Evolutionary conservation across 2,329 filamentous ascomycete species (phyloP).

Genomic region (Pochonia chlamydosporia): DNA sequence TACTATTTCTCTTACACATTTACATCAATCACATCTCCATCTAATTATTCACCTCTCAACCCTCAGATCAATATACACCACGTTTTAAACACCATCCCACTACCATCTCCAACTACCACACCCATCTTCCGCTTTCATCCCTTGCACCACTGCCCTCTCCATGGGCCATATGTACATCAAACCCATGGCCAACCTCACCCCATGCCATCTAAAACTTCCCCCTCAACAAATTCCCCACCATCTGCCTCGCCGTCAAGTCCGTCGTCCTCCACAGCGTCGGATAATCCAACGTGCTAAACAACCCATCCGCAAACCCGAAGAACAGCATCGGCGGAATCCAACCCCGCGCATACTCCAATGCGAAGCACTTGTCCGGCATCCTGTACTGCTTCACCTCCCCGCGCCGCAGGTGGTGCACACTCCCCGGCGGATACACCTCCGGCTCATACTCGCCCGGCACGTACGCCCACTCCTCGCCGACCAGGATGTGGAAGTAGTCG

Average conservation of each 20-base stretch:
- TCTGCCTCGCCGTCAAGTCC: conserved; percentile 67
- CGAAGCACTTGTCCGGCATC: conserved; percentile 72
- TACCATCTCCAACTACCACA: no score
- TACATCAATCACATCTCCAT: no score
- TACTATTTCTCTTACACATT: no score
- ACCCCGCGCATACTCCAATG: conserved; percentile 76
- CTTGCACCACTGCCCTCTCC: no score
- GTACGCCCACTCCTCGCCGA: conserved; percentile 72
- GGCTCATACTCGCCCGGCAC: conserved; percentile 59
- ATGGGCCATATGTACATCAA: no score
- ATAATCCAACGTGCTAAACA: conserved; percentile 77
- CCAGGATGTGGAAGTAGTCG: conserved; percentile 91
- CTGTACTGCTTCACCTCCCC: conserved; percentile 77
- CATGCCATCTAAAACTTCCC: conserved; percentile 59
- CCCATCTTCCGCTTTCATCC: no score
- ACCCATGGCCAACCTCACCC: no score
- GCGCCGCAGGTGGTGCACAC: conserved; percentile 65
- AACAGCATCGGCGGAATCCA: conserved; percentile 93
- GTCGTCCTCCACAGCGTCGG: conserved; percentile 79
- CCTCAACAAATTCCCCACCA: conserved; percentile 64
- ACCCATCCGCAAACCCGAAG: conserved; percentile 79
- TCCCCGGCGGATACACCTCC: conserved; percentile 64
- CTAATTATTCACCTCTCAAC: no score
- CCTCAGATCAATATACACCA: no score
- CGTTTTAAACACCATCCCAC: no score